These are phyloP conservation scores for Peziza echinospora DNA, from an alignment of 495 filamentous ascomycete species.

Conservation along the genomic window DNA sequence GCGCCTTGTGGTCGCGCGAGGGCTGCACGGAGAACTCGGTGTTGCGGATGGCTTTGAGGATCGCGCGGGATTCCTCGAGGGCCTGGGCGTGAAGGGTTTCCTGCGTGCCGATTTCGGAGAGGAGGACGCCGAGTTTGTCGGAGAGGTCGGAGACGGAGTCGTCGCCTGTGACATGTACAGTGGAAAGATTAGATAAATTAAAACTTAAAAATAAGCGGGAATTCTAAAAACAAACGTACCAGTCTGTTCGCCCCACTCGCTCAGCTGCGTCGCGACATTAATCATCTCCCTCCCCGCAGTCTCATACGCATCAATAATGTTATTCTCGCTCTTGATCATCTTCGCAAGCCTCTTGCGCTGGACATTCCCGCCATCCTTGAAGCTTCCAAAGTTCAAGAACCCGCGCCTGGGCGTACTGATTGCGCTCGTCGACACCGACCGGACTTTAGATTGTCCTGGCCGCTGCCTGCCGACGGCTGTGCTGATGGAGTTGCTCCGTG, in stretches of 20 bases:
- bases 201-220: not conserved
- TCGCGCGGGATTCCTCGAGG: conserved; percentile 55
- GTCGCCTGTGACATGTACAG: too few species aligned
- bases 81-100: conserved; percentile 72
- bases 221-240: not conserved
- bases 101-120: conserved; percentile 79
- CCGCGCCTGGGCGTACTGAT: not conserved
- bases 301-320: conserved; percentile 63
- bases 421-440: not conserved
- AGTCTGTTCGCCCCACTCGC: conserved; percentile 85
- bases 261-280: conserved; percentile 71
- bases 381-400: not conserved
- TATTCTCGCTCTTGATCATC: conserved; percentile 80
- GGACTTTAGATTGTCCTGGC: not conserved
- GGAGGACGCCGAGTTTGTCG: conserved; percentile 81
- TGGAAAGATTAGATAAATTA: too few species aligned
- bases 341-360: conserved; percentile 37
- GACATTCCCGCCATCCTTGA: not conserved
- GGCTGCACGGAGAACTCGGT: conserved; percentile 88
- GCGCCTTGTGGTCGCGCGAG: conserved; percentile 58
- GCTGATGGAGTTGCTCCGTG: not conserved
- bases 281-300: conserved; percentile 58
- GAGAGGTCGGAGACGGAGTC: conserved; percentile 69
- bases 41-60: conserved; percentile 78
- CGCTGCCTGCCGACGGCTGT: not conserved